Evolutionary conservation across 768 basidiomycete genomes (phyloP).

Genomic region (Pulveroboletus sp.): DNA sequence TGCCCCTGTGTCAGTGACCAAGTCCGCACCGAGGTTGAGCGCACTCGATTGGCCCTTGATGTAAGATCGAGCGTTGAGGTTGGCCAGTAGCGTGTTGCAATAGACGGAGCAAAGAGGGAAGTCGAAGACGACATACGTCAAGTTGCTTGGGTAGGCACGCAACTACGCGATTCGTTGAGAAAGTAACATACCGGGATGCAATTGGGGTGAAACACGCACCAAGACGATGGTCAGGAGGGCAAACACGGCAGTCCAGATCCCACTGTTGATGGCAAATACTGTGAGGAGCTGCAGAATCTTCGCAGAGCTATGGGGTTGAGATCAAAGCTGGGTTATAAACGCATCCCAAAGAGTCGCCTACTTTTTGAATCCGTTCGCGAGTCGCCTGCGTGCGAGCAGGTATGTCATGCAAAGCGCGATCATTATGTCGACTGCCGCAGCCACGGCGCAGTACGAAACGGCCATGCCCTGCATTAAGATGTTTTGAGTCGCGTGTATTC

Average conservation of each 20-base stretch:
- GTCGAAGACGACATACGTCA: constrained; percentile 1
- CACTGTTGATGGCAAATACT: constrained; percentile 5
- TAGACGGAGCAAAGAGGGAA: constrained; percentile 2
- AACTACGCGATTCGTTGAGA: not conserved
- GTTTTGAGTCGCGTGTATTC: not conserved
- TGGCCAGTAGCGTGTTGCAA: constrained; percentile 4
- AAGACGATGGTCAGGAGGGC: not conserved
- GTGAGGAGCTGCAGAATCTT: constrained; percentile 3
- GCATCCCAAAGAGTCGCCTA: not conserved
- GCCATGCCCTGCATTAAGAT: not conserved
- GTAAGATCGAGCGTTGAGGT: constrained; percentile 3
- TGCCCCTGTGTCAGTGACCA: not conserved
- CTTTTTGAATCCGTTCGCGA: constrained; percentile 1
- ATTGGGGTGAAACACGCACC: not conserved
- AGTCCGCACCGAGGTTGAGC: not conserved
- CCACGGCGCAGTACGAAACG: constrained; percentile 1
- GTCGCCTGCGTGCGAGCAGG: not conserved
- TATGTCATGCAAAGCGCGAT: constrained; percentile 2
- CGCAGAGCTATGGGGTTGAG: not conserved
- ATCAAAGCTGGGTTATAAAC: not conserved
- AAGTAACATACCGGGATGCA: not conserved
- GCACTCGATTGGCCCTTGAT: not conserved
- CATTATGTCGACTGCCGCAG: not conserved
- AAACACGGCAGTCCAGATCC: constrained; percentile 2
- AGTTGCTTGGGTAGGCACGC: not conserved